phyloP scores from a whole-genome alignment of 1,284 basidiomycete genomes.

The Fomitopsis betulina region DNA sequence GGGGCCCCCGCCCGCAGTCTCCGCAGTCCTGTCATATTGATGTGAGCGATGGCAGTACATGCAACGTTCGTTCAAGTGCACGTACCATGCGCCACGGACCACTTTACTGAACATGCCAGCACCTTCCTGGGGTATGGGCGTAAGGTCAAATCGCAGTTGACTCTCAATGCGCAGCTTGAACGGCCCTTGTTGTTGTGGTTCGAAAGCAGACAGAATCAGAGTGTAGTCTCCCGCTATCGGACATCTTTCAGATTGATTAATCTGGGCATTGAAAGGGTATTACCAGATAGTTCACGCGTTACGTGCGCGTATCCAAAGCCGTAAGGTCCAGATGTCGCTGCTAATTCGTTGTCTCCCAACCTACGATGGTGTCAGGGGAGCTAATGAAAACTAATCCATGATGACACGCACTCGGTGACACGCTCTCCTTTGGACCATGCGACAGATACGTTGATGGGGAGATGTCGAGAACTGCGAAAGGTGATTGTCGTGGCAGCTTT shows the following conservation, averaged over 20 bases:
- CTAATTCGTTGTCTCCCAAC: slow-evolving; percentile 61
- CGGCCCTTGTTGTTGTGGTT: slow-evolving; percentile 60
- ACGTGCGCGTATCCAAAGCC: slow-evolving; percentile 72
- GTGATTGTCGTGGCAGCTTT: slow-evolving; percentile 47
- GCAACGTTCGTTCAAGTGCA: slow-evolving; percentile 3
- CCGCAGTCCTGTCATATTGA: slow-evolving; percentile 38
- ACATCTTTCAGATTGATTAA: background rate
- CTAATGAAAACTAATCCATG: background rate
- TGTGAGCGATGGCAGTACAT: background rate
- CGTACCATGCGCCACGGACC: slow-evolving; percentile 68
- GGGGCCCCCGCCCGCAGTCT: slow-evolving; percentile 62
- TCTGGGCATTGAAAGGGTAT: slow-evolving; percentile 18
- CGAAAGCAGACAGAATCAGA: slow-evolving; percentile 79
- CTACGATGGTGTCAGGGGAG: slow-evolving; percentile 27
- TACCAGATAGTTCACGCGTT: slow-evolving; percentile 51
- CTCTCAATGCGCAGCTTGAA: slow-evolving; percentile 67
- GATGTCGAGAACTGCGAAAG: slow-evolving; percentile 55
- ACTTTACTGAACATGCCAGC: slow-evolving; percentile 84
- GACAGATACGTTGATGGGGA: slow-evolving; percentile 73
- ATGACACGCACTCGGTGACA: slow-evolving; percentile 61
- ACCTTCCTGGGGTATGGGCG: slow-evolving; percentile 82
- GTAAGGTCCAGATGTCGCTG: slow-evolving; percentile 76
- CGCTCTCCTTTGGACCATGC: slow-evolving; percentile 76
- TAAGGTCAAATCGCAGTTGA: slow-evolving; percentile 59
- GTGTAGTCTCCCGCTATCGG: slow-evolving; percentile 75